Evolutionary conservation across 2,329 filamentous ascomycete genomes (phyloP).

Genomic region (Aspergillus sp.): DNA sequence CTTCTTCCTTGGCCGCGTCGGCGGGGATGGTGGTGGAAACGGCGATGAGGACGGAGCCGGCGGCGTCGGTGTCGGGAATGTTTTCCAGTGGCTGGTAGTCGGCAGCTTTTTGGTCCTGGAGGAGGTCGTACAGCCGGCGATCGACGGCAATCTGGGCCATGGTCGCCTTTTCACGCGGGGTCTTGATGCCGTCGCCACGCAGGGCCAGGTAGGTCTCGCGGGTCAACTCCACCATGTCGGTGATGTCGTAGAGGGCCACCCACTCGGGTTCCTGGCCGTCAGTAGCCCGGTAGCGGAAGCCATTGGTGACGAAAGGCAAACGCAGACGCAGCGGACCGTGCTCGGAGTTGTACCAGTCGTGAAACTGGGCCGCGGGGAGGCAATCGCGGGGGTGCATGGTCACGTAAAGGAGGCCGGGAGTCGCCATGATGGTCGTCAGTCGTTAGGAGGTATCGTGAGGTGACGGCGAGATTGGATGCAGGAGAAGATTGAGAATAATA

Average conservation of each 20-base stretch:
- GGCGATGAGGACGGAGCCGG: constrained; percentile 60
- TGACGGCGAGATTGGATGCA: background rate
- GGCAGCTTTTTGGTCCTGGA: constrained; percentile 55
- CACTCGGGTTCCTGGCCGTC: constrained; percentile 65
- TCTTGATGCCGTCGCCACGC: constrained; percentile 49
- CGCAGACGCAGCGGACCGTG: constrained; percentile 79
- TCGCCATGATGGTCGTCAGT: constrained; percentile 27
- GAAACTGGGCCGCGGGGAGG: constrained; percentile 67
- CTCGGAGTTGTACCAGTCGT: constrained; percentile 94
- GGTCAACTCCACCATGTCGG: constrained; percentile 67
- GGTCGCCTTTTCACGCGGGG: constrained; percentile 57
- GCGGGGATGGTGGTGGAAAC: constrained; percentile 60
- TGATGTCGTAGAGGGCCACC: constrained; percentile 79
- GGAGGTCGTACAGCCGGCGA: constrained; percentile 67
- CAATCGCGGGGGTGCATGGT: constrained; percentile 75
- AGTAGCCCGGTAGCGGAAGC: constrained; percentile 71
- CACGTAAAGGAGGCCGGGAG: constrained; percentile 73
- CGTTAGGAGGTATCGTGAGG: background rate
- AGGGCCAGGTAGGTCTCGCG: constrained; percentile 61
- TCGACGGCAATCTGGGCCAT: constrained; percentile 67
- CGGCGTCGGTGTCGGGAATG: constrained; percentile 56
- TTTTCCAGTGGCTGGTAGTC: constrained; percentile 61
- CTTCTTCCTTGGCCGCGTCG: constrained; percentile 53
- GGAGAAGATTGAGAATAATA: no score
- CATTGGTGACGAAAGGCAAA: constrained; percentile 70